Conservation (phyloP, 768 basidiomycete genomes). For the Rhizopogon salebrosus region DNA sequence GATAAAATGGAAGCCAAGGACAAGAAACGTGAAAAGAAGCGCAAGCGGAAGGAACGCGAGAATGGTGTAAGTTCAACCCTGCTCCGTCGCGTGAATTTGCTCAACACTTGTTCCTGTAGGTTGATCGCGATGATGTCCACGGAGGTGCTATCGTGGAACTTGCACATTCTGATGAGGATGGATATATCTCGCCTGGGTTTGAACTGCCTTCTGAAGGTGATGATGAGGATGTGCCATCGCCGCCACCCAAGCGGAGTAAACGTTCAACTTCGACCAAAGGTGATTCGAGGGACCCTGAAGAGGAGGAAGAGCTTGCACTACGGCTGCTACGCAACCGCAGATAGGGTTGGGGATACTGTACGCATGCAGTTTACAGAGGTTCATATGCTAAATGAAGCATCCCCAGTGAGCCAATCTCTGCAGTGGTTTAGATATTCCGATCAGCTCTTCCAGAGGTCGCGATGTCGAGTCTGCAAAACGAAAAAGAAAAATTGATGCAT, state of each 20-base stretch:
- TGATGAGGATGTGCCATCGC: slow-evolving; percentile 22
- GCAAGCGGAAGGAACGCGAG: slow-evolving; percentile 83
- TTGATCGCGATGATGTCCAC: slow-evolving; percentile 26
- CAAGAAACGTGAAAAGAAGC: slow-evolving; percentile 88
- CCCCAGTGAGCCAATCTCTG: no score
- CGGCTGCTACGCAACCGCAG: slow-evolving; percentile 39
- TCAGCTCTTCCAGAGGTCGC: no score
- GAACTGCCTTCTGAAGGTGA: slow-evolving; percentile 41
- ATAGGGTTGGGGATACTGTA: not conserved
- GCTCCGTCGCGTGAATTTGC: not conserved
- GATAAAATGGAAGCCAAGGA: slow-evolving; percentile 85
- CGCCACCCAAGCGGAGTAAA: slow-evolving; percentile 29
- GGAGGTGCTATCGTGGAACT: slow-evolving; percentile 20
- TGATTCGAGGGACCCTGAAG: slow-evolving; percentile 33
- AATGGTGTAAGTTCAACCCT: slow-evolving; percentile 24
- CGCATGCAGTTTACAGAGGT: not conserved
- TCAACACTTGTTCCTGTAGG: slow-evolving; percentile 3
- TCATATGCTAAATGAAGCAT: no score
- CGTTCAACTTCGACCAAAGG: slow-evolving; percentile 7
- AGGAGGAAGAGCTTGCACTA: slow-evolving; percentile 64
- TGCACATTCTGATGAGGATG: slow-evolving; percentile 47
- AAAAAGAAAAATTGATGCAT: no score
- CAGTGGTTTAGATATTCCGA: no score
- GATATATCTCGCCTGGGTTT: slow-evolving; percentile 70
- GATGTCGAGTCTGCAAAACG: no score